A percentile compares a stretch with the other conserved stretches of the same genome.
phyloP scores from a whole-genome alignment of 2,329 filamentous ascomycete genomes.

The Xylariaceae sp. region DNA sequence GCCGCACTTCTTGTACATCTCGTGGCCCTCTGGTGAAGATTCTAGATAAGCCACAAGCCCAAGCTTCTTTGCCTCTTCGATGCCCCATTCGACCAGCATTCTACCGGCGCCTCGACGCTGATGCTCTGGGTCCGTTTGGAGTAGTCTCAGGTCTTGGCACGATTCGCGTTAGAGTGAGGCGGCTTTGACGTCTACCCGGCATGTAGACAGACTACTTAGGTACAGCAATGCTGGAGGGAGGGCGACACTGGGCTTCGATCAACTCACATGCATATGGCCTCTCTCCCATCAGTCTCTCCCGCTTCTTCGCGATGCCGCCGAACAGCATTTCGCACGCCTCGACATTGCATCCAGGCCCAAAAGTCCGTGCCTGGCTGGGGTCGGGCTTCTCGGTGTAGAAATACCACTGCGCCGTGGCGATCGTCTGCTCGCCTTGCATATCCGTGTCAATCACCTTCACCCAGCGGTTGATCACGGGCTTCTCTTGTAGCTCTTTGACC shows the following conservation, averaged over 20 bases:
- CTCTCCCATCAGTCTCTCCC: slow-evolving; percentile 15
- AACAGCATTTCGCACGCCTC: slow-evolving; percentile 30
- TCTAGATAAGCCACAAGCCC: slow-evolving; percentile 33
- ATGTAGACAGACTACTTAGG: too few relatives aligned
- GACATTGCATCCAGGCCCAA: slow-evolving; percentile 23
- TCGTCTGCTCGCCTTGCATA: slow-evolving; percentile 22
- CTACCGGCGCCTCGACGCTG: slow-evolving; percentile 35
- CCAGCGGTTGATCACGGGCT: slow-evolving; percentile 21
- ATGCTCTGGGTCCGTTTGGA: slow-evolving; percentile 38
- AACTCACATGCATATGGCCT: slow-evolving; percentile 26
- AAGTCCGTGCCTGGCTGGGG: slow-evolving; percentile 7
- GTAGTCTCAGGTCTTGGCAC: slow-evolving; percentile 29
- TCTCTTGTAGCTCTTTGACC: slow-evolving; percentile 14
- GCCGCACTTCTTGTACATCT: slow-evolving; percentile 34
- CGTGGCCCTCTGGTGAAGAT: slow-evolving; percentile 30
- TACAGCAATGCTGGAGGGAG: background rate
- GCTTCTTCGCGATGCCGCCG: slow-evolving; percentile 16
- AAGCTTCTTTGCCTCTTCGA: slow-evolving; percentile 31
- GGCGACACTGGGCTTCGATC: background rate
- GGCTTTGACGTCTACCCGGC: too few relatives aligned
- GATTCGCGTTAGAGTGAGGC: too few relatives aligned
- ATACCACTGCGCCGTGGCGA: slow-evolving; percentile 30
- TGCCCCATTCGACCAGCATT: slow-evolving; percentile 33
- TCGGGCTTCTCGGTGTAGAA: slow-evolving; percentile 13
- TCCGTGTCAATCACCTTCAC: slow-evolving; percentile 31